Conservation (phyloP, 352 stramenopile genomes). For the Phytophthora megakarya region DNA sequence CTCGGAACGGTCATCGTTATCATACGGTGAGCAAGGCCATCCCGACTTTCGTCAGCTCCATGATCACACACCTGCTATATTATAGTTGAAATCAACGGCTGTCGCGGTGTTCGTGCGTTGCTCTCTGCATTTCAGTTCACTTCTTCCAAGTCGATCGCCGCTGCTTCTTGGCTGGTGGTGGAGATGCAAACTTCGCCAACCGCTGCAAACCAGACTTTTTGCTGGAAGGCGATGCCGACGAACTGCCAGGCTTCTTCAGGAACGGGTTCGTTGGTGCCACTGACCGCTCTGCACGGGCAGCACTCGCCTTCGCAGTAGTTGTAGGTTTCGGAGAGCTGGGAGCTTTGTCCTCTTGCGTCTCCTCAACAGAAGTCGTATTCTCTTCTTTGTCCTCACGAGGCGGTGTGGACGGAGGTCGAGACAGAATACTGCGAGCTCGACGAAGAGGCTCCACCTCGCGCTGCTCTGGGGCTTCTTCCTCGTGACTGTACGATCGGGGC, state of each 20-base stretch:
- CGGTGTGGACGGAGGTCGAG: conserved; percentile 33
- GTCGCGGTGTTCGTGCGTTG: not conserved
- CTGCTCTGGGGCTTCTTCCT: conserved; percentile 16
- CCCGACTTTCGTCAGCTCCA: not conserved
- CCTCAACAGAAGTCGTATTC: conserved; percentile 14
- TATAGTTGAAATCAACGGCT: conserved; percentile 11
- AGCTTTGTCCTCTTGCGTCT: conserved; percentile 15
- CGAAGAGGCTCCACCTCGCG: conserved; percentile 38
- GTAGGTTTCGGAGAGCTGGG: conserved; percentile 15
- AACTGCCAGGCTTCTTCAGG: conserved; percentile 55
- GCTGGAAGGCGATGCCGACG: conserved; percentile 15
- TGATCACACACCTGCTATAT: conserved; percentile 17
- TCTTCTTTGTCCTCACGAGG: conserved; percentile 26
- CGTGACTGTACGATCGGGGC: conserved; percentile 7
- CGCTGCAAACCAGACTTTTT: conserved; percentile 63
- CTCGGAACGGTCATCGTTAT: not conserved
- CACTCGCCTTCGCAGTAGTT: conserved; percentile 9
- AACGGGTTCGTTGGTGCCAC: conserved; percentile 75
- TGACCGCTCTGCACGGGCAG: conserved; percentile 39
- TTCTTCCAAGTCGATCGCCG: conserved; percentile 44
- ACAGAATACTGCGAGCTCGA: conserved; percentile 43
- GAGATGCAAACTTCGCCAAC: conserved; percentile 67
- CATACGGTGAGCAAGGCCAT: not conserved
- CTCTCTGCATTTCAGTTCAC: conserved; percentile 1
- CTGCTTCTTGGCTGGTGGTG: conserved; percentile 49